These are phyloP conservation scores for Fusarium napiforme DNA, from an alignment of 2,329 filamentous ascomycete genomes.

Conservation along the genomic window DNA sequence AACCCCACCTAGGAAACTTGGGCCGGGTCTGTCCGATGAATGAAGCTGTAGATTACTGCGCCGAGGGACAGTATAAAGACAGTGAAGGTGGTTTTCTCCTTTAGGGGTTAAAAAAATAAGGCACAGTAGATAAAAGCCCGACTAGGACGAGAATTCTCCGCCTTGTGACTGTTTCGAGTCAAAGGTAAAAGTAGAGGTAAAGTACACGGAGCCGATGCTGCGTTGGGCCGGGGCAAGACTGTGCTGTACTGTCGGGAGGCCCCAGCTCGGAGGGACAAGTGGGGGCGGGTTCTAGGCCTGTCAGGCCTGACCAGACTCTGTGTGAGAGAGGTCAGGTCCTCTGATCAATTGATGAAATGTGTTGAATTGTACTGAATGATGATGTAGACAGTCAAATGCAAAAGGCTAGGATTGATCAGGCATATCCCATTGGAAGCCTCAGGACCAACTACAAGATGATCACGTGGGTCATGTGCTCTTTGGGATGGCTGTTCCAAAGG, in stretches of 20 bases:
- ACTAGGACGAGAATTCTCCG: conserved; percentile 24
- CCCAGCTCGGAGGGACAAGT: conserved; percentile 22
- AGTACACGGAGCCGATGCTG: conserved; percentile 26
- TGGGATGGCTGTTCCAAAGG: background rate
- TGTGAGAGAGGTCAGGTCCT: conserved; percentile 15
- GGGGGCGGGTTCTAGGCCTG: conserved; percentile 19
- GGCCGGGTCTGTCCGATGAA: conserved; percentile 37
- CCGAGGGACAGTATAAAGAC: conserved; percentile 1
- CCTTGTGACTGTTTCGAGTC: conserved; percentile 22
- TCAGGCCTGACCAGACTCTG: conserved; percentile 1
- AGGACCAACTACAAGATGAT: conserved; percentile 15
- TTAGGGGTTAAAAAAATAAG: background rate
- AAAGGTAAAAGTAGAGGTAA: conserved; percentile 1
- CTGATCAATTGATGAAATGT: conserved; percentile 4
- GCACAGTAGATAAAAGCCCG: background rate
- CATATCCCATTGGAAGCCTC: background rate
- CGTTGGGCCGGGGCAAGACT: conserved; percentile 28
- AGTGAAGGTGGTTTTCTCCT: background rate
- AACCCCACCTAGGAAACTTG: conserved; percentile 44
- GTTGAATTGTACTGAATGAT: background rate
- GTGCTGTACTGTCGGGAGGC: conserved; percentile 1
- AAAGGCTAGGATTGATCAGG: conserved; percentile 5
- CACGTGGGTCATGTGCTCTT: conserved; percentile 34
- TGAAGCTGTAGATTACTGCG: conserved; percentile 17
- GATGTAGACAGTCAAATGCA: background rate